These are phyloP conservation scores for Colletotrichum tamarilloi DNA, from an alignment of 2,329 filamentous ascomycete genomes.

Conservation along the genomic window DNA sequence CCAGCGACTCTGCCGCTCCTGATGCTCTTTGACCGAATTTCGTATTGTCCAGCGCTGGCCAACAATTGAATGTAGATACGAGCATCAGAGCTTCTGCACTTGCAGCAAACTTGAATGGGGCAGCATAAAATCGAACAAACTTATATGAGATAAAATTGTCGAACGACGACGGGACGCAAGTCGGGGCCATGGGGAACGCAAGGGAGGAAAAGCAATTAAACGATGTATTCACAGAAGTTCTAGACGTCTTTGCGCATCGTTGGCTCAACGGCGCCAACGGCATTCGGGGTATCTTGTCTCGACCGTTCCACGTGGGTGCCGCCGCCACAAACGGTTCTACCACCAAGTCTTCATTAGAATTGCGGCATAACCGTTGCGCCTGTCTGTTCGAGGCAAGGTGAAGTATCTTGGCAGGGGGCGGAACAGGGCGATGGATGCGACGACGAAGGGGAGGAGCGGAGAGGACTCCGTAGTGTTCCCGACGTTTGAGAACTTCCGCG, in stretches of 20 bases:
- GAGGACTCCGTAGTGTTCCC: too few relatives aligned
- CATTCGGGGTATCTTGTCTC: background rate
- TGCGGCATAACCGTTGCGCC: background rate
- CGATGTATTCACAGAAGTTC: background rate
- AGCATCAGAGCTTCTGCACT: background rate
- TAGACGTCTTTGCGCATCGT: background rate
- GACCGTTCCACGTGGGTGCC: conserved; percentile 13
- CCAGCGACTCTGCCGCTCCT: background rate
- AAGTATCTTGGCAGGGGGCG: background rate
- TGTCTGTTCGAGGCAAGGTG: background rate
- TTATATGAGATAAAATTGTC: background rate
- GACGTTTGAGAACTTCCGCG: background rate
- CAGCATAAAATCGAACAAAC: background rate
- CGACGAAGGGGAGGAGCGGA: background rate
- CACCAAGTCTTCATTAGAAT: too few relatives aligned
- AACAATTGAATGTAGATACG: background rate
- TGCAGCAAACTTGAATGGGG: background rate
- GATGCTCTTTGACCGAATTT: background rate
- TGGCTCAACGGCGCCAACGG: conserved; percentile 4
- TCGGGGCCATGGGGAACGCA: background rate
- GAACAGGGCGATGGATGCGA: background rate
- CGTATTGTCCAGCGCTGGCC: background rate
- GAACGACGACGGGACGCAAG: background rate
- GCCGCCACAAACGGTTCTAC: conserved; percentile 1
- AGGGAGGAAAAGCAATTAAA: background rate